Evolutionary conservation across 2,329 filamentous ascomycete genomes (phyloP).

Genomic region (Pestalotiopsis sp.): DNA sequence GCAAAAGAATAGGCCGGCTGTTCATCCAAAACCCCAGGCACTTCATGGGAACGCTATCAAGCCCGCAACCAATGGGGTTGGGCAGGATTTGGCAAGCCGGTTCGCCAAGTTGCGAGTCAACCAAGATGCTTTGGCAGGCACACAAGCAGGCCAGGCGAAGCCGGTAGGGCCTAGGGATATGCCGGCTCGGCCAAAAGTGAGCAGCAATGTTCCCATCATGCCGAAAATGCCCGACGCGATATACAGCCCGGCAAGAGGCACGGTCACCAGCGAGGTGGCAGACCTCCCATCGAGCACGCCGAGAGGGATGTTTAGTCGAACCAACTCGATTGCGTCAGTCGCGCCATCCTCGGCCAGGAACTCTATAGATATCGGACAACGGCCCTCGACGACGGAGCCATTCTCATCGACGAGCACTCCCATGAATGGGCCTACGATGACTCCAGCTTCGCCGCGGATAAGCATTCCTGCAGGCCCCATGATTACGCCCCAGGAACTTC

Average conservation of each 20-base stretch:
- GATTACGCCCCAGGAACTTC: constrained; percentile 72
- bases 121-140: constrained; percentile 41
- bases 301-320: constrained; percentile 64
- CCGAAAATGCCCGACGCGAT: constrained; percentile 76
- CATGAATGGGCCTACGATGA: constrained; percentile 10
- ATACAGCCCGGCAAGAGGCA: constrained; percentile 77
- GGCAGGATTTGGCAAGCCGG: constrained; percentile 56
- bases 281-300: constrained; percentile 68
- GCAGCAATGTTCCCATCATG: constrained; percentile 57
- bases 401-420: constrained; percentile 34
- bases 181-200: constrained; percentile 50
- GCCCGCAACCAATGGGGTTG: constrained; percentile 35
- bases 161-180: constrained; percentile 55
- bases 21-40: constrained; percentile 70
- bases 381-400: constrained; percentile 34
- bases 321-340: constrained; percentile 52
- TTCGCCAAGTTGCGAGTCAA: constrained; percentile 59
- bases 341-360: constrained; percentile 28
- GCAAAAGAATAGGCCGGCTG: constrained; percentile 43
- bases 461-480: constrained; percentile 55
- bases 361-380: constrained; percentile 31
- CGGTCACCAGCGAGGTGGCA: constrained; percentile 65
- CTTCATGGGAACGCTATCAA: constrained; percentile 64
- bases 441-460: constrained; percentile 37
- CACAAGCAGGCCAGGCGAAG: constrained; percentile 32